These are phyloP conservation scores for Arabidopsis suecica DNA, from an alignment of 345 rosid genomes.

Conservation along the genomic window DNA sequence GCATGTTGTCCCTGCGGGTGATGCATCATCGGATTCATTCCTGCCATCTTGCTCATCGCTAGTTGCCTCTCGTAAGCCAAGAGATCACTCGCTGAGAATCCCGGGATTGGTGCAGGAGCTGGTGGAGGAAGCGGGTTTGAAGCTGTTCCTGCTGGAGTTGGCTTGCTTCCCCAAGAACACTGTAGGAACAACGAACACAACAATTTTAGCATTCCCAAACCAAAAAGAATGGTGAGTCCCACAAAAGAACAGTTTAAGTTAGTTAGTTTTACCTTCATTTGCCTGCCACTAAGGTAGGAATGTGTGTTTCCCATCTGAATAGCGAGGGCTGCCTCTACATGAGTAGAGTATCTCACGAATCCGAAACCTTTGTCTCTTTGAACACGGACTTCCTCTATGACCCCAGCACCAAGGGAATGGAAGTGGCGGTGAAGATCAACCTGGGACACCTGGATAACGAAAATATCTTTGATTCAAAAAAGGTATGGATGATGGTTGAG, in stretches of 20 bases:
- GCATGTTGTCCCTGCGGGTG: conserved; percentile 76
- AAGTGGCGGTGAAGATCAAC: conserved; percentile 61
- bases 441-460: conserved; percentile 49
- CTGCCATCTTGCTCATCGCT: conserved; percentile 63
- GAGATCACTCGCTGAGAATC: conserved; percentile 54
- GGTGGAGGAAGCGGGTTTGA: conserved; percentile 51
- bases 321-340: conserved; percentile 56
- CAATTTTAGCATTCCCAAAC: conserved; percentile 6
- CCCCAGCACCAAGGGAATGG: conserved; percentile 57
- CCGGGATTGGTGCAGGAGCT: conserved; percentile 44
- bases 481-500: neutral
- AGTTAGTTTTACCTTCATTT: conserved; percentile 49
- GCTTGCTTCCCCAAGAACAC: conserved; percentile 71
- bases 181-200: conserved; percentile 16
- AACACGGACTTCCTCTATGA: conserved; percentile 57
- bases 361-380: conserved; percentile 68
- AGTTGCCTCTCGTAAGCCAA: conserved; percentile 59
- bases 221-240: neutral
- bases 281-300: conserved; percentile 50
- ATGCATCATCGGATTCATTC: conserved; percentile 72
- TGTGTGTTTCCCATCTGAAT: conserved; percentile 55
- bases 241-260: neutral
- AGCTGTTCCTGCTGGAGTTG: conserved; percentile 62
- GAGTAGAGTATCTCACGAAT: conserved; percentile 59
- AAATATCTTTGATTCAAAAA: neutral